phyloP scores from a whole-genome alignment of 352 stramenopile genomes.

The Thalassiosira mediterranea region DNA sequence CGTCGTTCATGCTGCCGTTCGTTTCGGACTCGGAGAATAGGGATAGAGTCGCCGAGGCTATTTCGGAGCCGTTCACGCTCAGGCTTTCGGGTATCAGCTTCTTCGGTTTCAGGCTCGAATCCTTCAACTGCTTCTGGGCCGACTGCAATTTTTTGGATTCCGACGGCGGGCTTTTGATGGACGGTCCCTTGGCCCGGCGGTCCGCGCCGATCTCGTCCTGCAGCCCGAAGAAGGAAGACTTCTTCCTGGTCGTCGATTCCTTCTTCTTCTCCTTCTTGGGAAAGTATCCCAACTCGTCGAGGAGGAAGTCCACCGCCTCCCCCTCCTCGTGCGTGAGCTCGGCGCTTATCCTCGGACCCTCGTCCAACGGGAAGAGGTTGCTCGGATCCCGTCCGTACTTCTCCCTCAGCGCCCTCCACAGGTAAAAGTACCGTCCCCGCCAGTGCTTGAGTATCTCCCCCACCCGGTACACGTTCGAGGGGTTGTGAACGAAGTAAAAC shows the following conservation, averaged over 20 bases:
- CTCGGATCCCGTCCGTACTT: slow-evolving; percentile 80
- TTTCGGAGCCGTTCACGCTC: slow-evolving; percentile 23
- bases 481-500: slow-evolving; percentile 79
- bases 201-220: neutral
- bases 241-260: slow-evolving; percentile 9
- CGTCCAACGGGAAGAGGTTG: slow-evolving; percentile 70
- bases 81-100: slow-evolving; percentile 34
- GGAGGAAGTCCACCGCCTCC: slow-evolving; percentile 67
- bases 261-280: neutral
- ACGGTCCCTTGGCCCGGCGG: neutral
- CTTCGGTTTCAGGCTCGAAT: slow-evolving; percentile 39
- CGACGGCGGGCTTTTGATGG: slow-evolving; percentile 4
- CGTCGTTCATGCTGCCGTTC: slow-evolving; percentile 25
- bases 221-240: neutral
- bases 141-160: slow-evolving; percentile 31
- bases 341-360: slow-evolving; percentile 44
- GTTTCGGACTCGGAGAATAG: slow-evolving; percentile 43
- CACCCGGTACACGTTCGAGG: slow-evolving; percentile 62
- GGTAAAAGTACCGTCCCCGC: slow-evolving; percentile 47
- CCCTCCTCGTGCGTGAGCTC: slow-evolving; percentile 72
- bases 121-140: slow-evolving; percentile 40
- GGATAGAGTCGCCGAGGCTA: slow-evolving; percentile 30
- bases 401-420: slow-evolving; percentile 71
- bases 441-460: slow-evolving; percentile 63
- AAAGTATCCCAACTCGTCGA: slow-evolving; percentile 68